Evolutionary conservation across 1,284 basidiomycete species (phyloP).

Genomic region (Ceratobasidium sp.): DNA sequence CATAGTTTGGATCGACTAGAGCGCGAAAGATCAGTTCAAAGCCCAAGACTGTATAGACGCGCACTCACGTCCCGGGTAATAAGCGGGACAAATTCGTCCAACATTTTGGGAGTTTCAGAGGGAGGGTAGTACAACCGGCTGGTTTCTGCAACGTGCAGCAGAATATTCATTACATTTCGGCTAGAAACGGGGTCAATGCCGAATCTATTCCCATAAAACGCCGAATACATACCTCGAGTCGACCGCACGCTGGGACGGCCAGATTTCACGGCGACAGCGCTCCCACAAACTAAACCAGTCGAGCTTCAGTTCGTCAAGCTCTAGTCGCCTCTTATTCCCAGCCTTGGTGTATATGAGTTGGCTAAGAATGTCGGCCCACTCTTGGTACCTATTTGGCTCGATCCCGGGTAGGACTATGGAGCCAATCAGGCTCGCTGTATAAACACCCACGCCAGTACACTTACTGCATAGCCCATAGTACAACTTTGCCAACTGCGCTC

Average conservation of each 20-base stretch:
- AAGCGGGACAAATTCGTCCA: constrained; percentile 71
- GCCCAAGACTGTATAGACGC: no score
- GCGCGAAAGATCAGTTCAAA: constrained; percentile 17
- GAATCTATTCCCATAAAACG: constrained; percentile 29
- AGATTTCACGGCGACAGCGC: constrained; percentile 70
- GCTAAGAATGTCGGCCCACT: constrained; percentile 75
- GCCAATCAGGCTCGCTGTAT: neutral
- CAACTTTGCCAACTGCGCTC: constrained; percentile 77
- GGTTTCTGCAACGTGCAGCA: constrained; percentile 71
- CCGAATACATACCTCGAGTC: constrained; percentile 24
- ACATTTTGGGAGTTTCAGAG: constrained; percentile 72
- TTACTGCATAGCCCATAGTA: constrained; percentile 75
- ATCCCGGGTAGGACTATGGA: constrained; percentile 68
- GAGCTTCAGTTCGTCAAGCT: constrained; percentile 71
- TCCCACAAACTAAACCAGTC: constrained; percentile 79
- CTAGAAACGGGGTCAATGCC: neutral
- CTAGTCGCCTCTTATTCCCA: constrained; percentile 66
- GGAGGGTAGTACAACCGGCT: constrained; percentile 73
- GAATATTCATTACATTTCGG: constrained; percentile 54
- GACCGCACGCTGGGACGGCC: constrained; percentile 64
- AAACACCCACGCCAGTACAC: constrained; percentile 34
- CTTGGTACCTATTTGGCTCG: constrained; percentile 71
- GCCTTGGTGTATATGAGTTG: constrained; percentile 71
- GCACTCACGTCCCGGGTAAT: constrained; percentile 66
- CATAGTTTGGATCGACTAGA: constrained; percentile 68